phyloP scores from a whole-genome alignment of 495 filamentous ascomycete genomes.

The Talaromyces ruber region DNA sequence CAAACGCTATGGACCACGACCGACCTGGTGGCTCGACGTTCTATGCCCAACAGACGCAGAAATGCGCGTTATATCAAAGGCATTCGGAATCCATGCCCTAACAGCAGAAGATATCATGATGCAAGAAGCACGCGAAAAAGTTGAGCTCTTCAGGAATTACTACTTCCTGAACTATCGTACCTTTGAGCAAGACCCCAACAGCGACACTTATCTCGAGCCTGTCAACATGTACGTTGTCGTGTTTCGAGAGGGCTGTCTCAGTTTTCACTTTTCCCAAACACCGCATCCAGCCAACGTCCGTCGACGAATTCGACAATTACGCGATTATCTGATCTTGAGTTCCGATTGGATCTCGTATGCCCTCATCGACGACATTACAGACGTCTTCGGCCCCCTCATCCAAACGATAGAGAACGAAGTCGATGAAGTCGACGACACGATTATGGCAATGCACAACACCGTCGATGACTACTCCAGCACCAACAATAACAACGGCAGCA shows the following conservation, averaged over 20 bases:
- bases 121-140: constrained; percentile 94
- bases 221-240: constrained; percentile 98
- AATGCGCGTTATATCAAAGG: constrained; percentile 84
- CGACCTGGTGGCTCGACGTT: constrained; percentile 93
- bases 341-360: constrained; percentile 99
- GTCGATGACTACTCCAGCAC: constrained; percentile 23
- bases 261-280: constrained; percentile 89
- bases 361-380: constrained; percentile 96
- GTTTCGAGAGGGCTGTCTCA: constrained; percentile 89
- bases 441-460: constrained; percentile 71
- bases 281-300: constrained; percentile 95
- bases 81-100: constrained; percentile 90
- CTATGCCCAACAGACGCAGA: constrained; percentile 83
- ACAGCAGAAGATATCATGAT: constrained; percentile 96
- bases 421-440: constrained; percentile 78
- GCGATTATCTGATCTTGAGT: constrained; percentile 85
- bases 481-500: neutral
- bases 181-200: constrained; percentile 87
- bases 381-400: constrained; percentile 87
- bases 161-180: constrained; percentile 98
- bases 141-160: constrained; percentile 93
- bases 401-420: constrained; percentile 84
- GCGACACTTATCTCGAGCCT: constrained; percentile 82
- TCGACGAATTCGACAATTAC: constrained; percentile 82
- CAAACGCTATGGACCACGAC: constrained; percentile 75